Percentiles rank a stretch among this genome's conserved stretches.
phyloP scores from a whole-genome alignment of 2,329 filamentous ascomycete species.

The Aureobasidium sp. region DNA sequence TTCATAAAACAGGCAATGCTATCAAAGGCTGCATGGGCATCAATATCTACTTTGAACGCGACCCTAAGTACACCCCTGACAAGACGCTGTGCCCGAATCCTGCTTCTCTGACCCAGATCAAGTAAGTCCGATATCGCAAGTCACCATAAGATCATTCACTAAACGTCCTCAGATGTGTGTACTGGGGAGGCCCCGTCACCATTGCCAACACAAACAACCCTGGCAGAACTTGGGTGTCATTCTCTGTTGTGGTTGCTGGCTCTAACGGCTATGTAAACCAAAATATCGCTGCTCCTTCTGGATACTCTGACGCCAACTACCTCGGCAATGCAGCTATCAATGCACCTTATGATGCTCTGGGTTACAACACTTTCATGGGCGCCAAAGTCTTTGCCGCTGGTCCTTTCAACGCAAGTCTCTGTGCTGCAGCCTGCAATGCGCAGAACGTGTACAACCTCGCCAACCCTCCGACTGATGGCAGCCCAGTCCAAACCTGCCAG shows the following conservation, averaged over 20 bases:
- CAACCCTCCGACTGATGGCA: slow-evolving; percentile 15
- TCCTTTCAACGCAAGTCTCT: slow-evolving; percentile 28
- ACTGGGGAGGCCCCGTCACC: slow-evolving; percentile 29
- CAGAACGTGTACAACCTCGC: slow-evolving; percentile 20
- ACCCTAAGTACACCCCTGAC: slow-evolving; percentile 25
- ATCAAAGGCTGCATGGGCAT: slow-evolving; percentile 16
- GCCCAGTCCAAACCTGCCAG: neutral
- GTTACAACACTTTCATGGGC: slow-evolving; percentile 26
- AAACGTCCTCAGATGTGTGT: slow-evolving; percentile 25
- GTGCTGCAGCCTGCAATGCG: slow-evolving; percentile 24
- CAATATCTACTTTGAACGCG: slow-evolving; percentile 20
- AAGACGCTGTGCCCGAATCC: slow-evolving; percentile 30
- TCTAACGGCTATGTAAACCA: slow-evolving; percentile 17
- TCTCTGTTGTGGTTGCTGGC: slow-evolving; percentile 17
- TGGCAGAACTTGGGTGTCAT: slow-evolving; percentile 9
- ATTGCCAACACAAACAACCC: slow-evolving; percentile 27
- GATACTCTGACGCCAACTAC: slow-evolving; percentile 18
- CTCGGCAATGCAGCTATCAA: slow-evolving; percentile 24
- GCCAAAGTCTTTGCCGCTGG: slow-evolving; percentile 24
- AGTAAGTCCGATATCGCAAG: slow-evolving; percentile 27
- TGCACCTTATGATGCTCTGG: slow-evolving; percentile 24
- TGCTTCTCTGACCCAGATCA: slow-evolving; percentile 27
- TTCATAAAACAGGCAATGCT: neutral
- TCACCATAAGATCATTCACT: neutral
- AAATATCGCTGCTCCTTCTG: slow-evolving; percentile 14